These are phyloP conservation scores for Wickerhamomyces sp. DNA, from an alignment of 1,139 yeast genomes.

Conservation along the genomic window DNA sequence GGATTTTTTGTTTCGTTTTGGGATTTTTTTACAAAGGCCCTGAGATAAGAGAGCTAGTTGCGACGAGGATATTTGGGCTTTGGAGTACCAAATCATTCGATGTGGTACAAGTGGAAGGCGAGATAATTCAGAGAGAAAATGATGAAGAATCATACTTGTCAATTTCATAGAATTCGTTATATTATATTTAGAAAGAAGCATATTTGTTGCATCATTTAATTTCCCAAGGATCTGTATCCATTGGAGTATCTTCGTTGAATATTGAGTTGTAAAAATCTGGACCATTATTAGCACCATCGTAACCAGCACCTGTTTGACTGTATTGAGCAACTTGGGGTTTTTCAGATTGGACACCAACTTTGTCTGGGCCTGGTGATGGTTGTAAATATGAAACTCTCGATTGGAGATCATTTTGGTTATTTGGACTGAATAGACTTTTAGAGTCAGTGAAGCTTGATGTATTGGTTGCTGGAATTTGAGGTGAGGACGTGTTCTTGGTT, in stretches of 20 bases:
- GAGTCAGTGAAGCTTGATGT: neutral
- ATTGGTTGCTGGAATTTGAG: neutral
- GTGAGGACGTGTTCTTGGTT: neutral
- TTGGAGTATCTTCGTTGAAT: neutral
- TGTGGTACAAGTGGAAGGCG: too few species aligned
- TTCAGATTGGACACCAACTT: neutral
- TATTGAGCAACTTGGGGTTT: neutral
- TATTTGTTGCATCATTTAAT: neutral
- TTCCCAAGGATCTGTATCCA: neutral
- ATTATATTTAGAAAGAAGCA: too few species aligned
- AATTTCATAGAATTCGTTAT: too few species aligned
- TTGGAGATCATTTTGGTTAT: neutral
- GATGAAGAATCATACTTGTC: too few species aligned
- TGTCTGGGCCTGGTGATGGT: neutral
- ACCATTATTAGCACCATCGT: neutral
- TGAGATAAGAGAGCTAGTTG: too few species aligned
- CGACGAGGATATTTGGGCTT: too few species aligned
- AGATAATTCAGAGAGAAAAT: too few species aligned
- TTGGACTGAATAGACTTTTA: neutral
- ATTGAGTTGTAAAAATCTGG: slow-evolving; percentile 1
- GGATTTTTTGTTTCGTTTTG: too few species aligned
- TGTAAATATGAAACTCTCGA: neutral
- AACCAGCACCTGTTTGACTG: neutral
- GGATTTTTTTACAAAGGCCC: too few species aligned
- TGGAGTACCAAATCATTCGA: too few species aligned